Evolutionary conservation across 2,329 filamentous ascomycete genomes (phyloP).

Genomic region (Colletotrichum sp.): DNA sequence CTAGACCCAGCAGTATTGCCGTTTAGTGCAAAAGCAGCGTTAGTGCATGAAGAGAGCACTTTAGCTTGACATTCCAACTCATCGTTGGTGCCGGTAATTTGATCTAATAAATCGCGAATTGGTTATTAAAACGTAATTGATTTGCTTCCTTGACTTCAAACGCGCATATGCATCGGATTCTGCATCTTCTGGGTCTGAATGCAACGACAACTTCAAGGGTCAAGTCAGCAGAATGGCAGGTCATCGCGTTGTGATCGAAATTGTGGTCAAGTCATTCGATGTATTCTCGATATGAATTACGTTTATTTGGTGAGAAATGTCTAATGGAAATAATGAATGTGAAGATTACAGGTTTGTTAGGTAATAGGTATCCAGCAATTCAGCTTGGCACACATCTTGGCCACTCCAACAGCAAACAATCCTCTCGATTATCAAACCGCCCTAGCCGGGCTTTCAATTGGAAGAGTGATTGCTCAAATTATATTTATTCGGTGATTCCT

Average conservation of each 20-base stretch:
- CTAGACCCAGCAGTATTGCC: not conserved
- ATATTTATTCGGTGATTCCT: not conserved
- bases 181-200: not conserved
- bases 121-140: not conserved
- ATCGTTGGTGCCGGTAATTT: not conserved
- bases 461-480: not conserved
- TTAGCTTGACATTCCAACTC: not conserved
- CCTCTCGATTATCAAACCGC: not conserved
- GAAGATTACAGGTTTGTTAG: not conserved
- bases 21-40: not conserved
- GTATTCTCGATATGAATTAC: not conserved
- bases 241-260: not conserved
- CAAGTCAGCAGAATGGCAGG: not conserved
- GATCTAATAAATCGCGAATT: not conserved
- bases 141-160: not conserved
- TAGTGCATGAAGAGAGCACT: not conserved
- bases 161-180: not conserved
- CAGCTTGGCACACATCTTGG: constrained; percentile 8
- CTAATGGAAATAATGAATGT: constrained; percentile 1
- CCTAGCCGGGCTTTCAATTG: not conserved
- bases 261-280: not conserved
- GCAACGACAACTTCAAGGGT: not conserved
- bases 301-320: constrained; percentile 1
- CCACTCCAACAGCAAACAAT: not conserved
- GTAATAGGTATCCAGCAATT: constrained; percentile 1